These are phyloP conservation scores for Ceratocystis smalleyi DNA, from an alignment of 2,329 filamentous ascomycete genomes.

Conservation along the genomic window DNA sequence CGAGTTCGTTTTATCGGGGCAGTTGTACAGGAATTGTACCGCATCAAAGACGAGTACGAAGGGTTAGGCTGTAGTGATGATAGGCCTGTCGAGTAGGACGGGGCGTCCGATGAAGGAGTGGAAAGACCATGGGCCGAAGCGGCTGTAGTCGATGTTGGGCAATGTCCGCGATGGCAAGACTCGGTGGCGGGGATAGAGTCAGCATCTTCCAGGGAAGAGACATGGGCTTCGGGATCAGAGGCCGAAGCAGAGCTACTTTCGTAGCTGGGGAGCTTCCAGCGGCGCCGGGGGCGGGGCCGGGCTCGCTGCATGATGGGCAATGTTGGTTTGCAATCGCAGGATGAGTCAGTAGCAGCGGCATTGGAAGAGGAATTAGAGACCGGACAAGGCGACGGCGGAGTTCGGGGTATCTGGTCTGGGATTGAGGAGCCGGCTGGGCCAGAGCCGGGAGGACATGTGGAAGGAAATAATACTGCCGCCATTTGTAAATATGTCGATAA, in stretches of 20 bases:
- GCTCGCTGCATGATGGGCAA: slow-evolving; percentile 11
- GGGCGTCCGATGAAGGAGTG: not conserved
- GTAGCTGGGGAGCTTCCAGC: slow-evolving; percentile 2
- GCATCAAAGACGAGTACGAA: slow-evolving; percentile 3
- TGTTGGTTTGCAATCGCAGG: not conserved
- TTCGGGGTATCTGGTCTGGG: not conserved
- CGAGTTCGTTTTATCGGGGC: not conserved
- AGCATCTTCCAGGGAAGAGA: not conserved
- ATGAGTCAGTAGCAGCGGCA: not conserved
- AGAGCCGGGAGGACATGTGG: not conserved
- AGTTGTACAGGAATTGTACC: slow-evolving; percentile 10
- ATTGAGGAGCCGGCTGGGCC: not conserved
- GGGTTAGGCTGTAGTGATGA: slow-evolving; percentile 6
- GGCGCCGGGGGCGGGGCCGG: slow-evolving; percentile 5
- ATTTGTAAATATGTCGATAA: slow-evolving; percentile 8
- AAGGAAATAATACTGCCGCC: slow-evolving; percentile 6
- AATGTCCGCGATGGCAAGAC: not conserved
- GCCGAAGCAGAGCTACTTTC: not conserved
- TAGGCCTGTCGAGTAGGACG: slow-evolving; percentile 7
- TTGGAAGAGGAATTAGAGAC: not conserved
- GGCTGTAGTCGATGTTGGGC: not conserved
- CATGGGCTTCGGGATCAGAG: not conserved
- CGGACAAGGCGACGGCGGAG: not conserved
- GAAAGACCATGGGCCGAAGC: not conserved
- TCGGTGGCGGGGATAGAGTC: not conserved